Base-by-base conservation (phyloP, 306 rosid species). In the Betula pendula region DNA sequence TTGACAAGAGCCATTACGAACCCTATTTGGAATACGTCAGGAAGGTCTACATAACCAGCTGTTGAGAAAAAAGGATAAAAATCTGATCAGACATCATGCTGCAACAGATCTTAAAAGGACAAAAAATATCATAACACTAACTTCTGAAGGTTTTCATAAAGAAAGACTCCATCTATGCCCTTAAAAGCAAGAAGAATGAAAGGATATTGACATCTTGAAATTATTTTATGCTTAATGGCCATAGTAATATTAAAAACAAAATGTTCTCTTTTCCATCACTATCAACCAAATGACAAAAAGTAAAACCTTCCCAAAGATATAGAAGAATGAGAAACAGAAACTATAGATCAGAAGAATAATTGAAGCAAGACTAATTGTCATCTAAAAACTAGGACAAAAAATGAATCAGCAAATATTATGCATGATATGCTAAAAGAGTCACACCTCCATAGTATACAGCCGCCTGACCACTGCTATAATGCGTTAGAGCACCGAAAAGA, bases 401-500 rank as follows among this genome's bases (percentile, higher is more conserved):
- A 72, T 65, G 48, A 65, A 63, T 59, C 63, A 71, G 14, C 31
- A 70, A 70, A 38, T 27, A 19, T 65, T 22, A 65, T 55, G 52
- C 13, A 24, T 33, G 62, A 20, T 13, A 35, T 38, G n/a, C 43
- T 38, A 73, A 68, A 53, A 77, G 63, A 47, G 75, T 67, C 96
- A 68, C 42, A 95, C 99, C 99, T 92, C 99, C 99, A 68, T 75
- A 95, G 88, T 92, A 95, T 49, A 92, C 97, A 77, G 99, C 99
- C 67, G 99, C 93, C 77, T 92, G 97, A 70, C 99, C 99, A 6
- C 99, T 95, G 84, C 96, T 88, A 58, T 95, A 95, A 83, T 95
- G 99, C 17, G 99, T 88, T 73, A 95, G 35, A 73, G 96, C 97
- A 29, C 99, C 99, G 11, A 92, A 95, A 59, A 92, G 97, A 79